A percentile compares a stretch with the other conserved stretches of the same genome.
phyloP scores from a whole-genome alignment of 108 stramenopile species.

The Fragilaria crotonensis region DNA sequence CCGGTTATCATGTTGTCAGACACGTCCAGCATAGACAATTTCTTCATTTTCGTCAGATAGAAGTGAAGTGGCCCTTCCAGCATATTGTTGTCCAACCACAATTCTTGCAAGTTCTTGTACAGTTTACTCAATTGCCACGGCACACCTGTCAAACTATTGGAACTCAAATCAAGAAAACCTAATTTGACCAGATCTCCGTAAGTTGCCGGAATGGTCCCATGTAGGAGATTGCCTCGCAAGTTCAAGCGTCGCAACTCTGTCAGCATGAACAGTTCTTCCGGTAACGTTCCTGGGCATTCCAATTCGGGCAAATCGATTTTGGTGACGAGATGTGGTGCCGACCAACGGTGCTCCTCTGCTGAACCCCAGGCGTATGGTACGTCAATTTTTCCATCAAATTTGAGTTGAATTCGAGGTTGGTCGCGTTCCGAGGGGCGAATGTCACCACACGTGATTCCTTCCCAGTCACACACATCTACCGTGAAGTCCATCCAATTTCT shows the following conservation, averaged over 20 bases:
- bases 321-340: slow-evolving; percentile 20
- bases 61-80: background rate
- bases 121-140: slow-evolving; percentile 6
- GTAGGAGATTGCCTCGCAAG: slow-evolving; percentile 29
- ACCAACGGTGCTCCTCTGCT: too few species aligned
- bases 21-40: background rate
- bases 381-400: background rate
- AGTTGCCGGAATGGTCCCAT: slow-evolving; percentile 31
- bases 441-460: slow-evolving; percentile 21
- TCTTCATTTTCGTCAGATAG: background rate
- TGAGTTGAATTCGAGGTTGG: background rate
- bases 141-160: slow-evolving; percentile 20
- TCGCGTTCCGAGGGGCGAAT: slow-evolving; percentile 10
- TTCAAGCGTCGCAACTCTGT: slow-evolving; percentile 23
- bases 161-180: slow-evolving; percentile 12
- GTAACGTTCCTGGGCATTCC: slow-evolving; percentile 23
- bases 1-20: slow-evolving; percentile 18
- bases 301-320: slow-evolving; percentile 23
- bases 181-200: slow-evolving; percentile 8
- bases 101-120: background rate
- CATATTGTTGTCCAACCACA: slow-evolving; percentile 1
- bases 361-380: too few species aligned
- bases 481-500: background rate
- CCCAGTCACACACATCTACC: slow-evolving; percentile 24
- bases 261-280: slow-evolving; percentile 24